These are phyloP conservation scores for Leishmania braziliensis DNA, from an alignment of 208 protist genomes.

Conservation along the genomic window DNA sequence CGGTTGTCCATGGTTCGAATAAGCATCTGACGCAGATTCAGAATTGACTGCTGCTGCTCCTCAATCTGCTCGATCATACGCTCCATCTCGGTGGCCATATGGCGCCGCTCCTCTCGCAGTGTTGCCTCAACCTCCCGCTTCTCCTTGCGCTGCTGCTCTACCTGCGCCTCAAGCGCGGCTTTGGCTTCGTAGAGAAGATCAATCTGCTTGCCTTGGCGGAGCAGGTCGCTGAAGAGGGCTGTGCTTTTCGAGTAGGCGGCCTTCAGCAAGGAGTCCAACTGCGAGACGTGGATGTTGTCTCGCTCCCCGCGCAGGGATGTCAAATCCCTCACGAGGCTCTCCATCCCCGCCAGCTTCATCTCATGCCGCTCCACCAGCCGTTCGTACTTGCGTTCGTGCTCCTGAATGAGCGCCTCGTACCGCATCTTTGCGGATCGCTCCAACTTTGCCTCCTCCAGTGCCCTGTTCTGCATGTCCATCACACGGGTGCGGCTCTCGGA, in stretches of 20 bases:
- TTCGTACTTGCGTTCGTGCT: constrained; percentile 66
- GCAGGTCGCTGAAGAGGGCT: constrained; percentile 80
- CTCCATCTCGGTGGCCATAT: constrained; percentile 63
- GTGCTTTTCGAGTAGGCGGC: constrained; percentile 87
- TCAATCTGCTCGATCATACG: constrained; percentile 78
- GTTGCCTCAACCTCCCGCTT: constrained; percentile 60
- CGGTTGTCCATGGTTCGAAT: constrained; percentile 68
- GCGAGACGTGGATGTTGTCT: constrained; percentile 68
- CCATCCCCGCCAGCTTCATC: constrained; percentile 61
- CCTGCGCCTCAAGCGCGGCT: constrained; percentile 48
- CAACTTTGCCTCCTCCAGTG: constrained; percentile 58
- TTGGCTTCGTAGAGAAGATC: constrained; percentile 75
- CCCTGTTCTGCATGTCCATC: constrained; percentile 84
- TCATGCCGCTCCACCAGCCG: constrained; percentile 66
- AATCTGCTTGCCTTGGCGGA: constrained; percentile 78
- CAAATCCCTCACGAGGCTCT: constrained; percentile 78
- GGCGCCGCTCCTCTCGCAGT: constrained; percentile 69
- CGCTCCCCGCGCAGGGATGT: constrained; percentile 60
- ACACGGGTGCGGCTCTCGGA: constrained; percentile 75
- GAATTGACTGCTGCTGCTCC: constrained; percentile 84
- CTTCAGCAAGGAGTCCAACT: constrained; percentile 83
- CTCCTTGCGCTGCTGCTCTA: constrained; percentile 69
- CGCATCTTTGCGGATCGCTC: constrained; percentile 54
- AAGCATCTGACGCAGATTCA: constrained; percentile 83
- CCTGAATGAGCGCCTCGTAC: constrained; percentile 60